phyloP scores from a whole-genome alignment of 805 yeast genomes.

The Clavispora fructus region DNA sequence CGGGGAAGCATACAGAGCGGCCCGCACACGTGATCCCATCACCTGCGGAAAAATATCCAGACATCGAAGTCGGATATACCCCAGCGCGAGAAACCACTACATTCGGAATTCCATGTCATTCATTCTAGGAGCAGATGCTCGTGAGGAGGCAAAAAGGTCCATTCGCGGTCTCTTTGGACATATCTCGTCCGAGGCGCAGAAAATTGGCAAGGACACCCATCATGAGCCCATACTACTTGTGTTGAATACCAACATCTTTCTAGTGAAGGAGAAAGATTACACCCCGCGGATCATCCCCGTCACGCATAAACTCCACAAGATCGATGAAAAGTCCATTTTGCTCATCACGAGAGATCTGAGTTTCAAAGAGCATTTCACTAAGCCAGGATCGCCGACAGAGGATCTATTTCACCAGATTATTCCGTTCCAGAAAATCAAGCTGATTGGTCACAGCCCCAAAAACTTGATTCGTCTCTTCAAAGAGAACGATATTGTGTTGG shows the following conservation, averaged over 20 bases:
- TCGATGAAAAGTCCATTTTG: constrained; percentile 47
- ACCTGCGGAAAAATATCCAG: too few relatives aligned
- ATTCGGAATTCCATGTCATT: constrained; percentile 9
- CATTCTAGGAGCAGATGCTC: constrained; percentile 14
- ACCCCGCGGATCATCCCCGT: constrained; percentile 59
- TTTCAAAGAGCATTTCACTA: constrained; percentile 46
- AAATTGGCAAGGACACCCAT: constrained; percentile 1
- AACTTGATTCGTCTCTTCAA: constrained; percentile 45
- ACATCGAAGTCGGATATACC: too few relatives aligned
- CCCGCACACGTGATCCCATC: neutral
- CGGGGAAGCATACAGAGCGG: neutral
- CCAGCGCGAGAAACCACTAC: neutral
- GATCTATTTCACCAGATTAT: constrained; percentile 58
- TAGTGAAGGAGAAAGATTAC: constrained; percentile 41
- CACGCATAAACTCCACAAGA: constrained; percentile 44
- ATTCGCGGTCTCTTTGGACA: constrained; percentile 13
- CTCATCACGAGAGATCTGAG: constrained; percentile 65
- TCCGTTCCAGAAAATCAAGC: constrained; percentile 52
- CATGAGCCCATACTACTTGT: constrained; percentile 33
- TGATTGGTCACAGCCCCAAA: constrained; percentile 39
- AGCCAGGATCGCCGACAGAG: constrained; percentile 50
- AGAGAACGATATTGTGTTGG: constrained; percentile 62
- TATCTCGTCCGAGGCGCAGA: constrained; percentile 2
- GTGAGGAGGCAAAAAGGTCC: constrained; percentile 14
- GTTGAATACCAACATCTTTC: constrained; percentile 44